These are phyloP conservation scores for Claviceps quebecensis DNA, from an alignment of 2,329 filamentous ascomycete species.

Conservation along the genomic window DNA sequence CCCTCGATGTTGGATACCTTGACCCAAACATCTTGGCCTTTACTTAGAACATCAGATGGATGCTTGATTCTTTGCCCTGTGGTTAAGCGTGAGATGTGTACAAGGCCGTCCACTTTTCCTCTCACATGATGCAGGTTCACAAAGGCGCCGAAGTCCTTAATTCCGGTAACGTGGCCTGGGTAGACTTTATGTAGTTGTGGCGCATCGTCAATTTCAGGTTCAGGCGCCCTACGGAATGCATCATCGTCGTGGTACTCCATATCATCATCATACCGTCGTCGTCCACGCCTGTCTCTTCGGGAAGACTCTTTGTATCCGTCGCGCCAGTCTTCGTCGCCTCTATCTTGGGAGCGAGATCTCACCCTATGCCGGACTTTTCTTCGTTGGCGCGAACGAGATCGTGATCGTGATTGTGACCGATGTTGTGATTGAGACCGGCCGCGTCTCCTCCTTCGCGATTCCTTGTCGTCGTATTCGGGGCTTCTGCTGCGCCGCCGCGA, in stretches of 20 bases:
- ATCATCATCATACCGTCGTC: conserved; percentile 26
- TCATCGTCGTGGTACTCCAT: conserved; percentile 33
- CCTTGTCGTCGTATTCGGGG: conserved; percentile 32
- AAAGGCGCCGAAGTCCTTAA: conserved; percentile 94
- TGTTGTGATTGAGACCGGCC: conserved; percentile 19
- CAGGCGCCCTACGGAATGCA: conserved; percentile 50
- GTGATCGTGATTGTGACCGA: conserved; percentile 27
- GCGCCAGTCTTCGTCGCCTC: conserved; percentile 32
- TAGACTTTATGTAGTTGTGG: conserved; percentile 81
- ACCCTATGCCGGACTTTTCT: conserved; percentile 22
- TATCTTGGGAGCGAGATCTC: conserved; percentile 23
- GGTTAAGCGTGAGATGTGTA: conserved; percentile 82
- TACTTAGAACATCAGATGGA: conserved; percentile 71
- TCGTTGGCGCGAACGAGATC: conserved; percentile 27
- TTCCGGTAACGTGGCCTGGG: conserved; percentile 72
- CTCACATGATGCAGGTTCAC: conserved; percentile 79
- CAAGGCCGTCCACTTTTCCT: conserved; percentile 82
- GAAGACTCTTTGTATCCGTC: conserved; percentile 18
- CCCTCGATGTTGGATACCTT: conserved; percentile 84
- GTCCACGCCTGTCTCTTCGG: conserved; percentile 21
- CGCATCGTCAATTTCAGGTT: conserved; percentile 64
- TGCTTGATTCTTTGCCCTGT: conserved; percentile 80
- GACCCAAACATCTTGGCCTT: conserved; percentile 76
- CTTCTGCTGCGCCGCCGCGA: conserved; percentile 46
- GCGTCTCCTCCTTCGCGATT: conserved; percentile 27